A percentile compares a stretch with the other conserved stretches of the same genome.
These are phyloP conservation scores for Dictyostelium citrinum DNA, from an alignment of 78 protist species.

Conservation along the genomic window DNA sequence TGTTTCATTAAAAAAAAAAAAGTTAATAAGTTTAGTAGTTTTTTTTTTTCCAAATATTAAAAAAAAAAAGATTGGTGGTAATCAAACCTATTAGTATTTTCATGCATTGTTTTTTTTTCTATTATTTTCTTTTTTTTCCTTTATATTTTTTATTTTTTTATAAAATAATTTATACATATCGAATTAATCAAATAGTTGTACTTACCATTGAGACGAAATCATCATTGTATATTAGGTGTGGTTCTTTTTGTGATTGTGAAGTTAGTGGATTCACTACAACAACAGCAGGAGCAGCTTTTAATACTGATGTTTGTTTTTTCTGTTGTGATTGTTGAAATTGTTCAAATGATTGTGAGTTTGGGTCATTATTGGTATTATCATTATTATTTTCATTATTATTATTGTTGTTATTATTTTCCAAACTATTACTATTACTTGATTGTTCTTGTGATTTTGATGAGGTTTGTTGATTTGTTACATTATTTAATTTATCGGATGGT, in stretches of 20 bases:
- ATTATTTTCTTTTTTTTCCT: background rate
- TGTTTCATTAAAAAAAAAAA: background rate
- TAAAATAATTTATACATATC: background rate
- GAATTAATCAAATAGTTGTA: background rate
- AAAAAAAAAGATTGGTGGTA: no score
- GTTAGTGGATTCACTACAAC: background rate
- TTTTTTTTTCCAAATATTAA: background rate
- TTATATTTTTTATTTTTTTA: background rate
- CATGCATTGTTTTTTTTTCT: background rate
- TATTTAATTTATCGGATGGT: background rate
- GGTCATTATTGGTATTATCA: background rate
- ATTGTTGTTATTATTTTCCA: background rate
- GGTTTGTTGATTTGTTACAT: background rate
- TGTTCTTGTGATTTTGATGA: background rate
- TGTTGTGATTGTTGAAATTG: background rate
- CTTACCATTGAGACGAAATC: constrained; percentile 72
- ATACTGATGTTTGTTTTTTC: background rate
- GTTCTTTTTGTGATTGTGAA: background rate
- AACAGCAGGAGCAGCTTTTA: constrained; percentile 42
- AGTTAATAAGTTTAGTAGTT: background rate
- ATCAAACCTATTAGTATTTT: background rate
- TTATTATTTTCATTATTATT: background rate
- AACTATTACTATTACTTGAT: background rate
- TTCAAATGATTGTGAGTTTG: background rate
- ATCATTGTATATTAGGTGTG: constrained; percentile 40